phyloP scores from a whole-genome alignment of 169 alveolate genomes.

The Theileria equi region DNA sequence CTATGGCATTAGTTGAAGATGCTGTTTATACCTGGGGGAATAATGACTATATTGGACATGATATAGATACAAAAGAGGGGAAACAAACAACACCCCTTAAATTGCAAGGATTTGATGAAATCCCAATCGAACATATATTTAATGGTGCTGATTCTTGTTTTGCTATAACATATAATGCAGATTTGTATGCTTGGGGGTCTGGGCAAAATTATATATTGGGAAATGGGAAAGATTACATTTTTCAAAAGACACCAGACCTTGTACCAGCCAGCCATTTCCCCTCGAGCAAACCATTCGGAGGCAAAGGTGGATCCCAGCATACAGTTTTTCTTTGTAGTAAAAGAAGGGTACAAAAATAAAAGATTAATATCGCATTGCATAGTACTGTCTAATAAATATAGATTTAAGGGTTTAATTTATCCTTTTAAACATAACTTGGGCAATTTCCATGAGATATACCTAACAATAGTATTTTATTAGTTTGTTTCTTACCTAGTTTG shows the following conservation, averaged over 20 bases:
- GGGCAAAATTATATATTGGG: constrained; percentile 62
- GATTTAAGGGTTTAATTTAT: too few species aligned
- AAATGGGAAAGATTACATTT: constrained; percentile 48
- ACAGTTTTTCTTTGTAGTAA: constrained; percentile 60
- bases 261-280: constrained; percentile 11
- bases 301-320: constrained; percentile 66
- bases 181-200: constrained; percentile 64
- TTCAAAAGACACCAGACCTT: constrained; percentile 35
- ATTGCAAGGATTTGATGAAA: constrained; percentile 2
- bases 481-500: constrained; percentile 50
- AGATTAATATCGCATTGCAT: too few species aligned
- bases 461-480: background rate
- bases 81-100: constrained; percentile 30
- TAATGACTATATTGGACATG: constrained; percentile 33
- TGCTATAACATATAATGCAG: constrained; percentile 19
- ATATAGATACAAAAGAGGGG: background rate
- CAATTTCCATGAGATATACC: constrained; percentile 16
- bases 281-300: constrained; percentile 11
- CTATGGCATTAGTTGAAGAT: constrained; percentile 71
- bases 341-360: too few species aligned
- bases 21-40: constrained; percentile 82
- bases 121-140: constrained; percentile 24
- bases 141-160: constrained; percentile 49
- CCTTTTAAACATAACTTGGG: background rate
- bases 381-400: too few species aligned